A percentile compares a stretch with the other conserved stretches of the same genome.
phyloP scores from a whole-genome alignment of 176 grass and related monocot genomes.

The Zizania latifolia region DNA sequence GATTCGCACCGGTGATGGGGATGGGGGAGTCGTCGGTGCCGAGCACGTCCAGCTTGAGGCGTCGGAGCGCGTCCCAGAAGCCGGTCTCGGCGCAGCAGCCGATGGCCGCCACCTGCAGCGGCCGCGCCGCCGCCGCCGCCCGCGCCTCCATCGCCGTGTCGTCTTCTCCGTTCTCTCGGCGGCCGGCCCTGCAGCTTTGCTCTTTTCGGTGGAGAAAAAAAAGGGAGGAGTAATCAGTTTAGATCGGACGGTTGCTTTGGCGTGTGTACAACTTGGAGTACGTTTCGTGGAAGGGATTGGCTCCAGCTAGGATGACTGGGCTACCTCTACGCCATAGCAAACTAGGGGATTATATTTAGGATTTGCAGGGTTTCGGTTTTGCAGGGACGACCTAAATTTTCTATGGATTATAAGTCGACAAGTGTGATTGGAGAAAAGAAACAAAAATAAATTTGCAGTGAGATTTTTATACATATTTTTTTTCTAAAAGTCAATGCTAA shows the following conservation, averaged over 20 bases:
- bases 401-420: too few relatives aligned
- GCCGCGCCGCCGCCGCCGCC: background rate
- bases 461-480: too few relatives aligned
- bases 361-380: too few relatives aligned
- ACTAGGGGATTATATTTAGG: too few relatives aligned
- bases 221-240: background rate
- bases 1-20: slow-evolving; percentile 44
- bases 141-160: background rate
- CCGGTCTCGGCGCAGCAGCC: slow-evolving; percentile 3
- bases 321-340: too few relatives aligned
- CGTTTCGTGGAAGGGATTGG: too few relatives aligned
- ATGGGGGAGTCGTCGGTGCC: slow-evolving; percentile 69
- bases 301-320: too few relatives aligned
- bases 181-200: background rate
- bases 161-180: background rate
- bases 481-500: too few relatives aligned
- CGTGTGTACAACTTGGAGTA: background rate
- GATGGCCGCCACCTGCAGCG: background rate
- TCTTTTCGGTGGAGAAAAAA: background rate
- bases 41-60: slow-evolving; percentile 81
- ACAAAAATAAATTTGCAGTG: too few relatives aligned
- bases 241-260: slow-evolving; percentile 12
- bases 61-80: slow-evolving; percentile 58
- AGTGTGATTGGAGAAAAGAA: too few relatives aligned
- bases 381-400: too few relatives aligned